Percentiles rank a stretch among this genome's conserved stretches.
Conservation (phyloP, 2,329 filamentous ascomycete species). For the Fusarium tupiense region DNA sequence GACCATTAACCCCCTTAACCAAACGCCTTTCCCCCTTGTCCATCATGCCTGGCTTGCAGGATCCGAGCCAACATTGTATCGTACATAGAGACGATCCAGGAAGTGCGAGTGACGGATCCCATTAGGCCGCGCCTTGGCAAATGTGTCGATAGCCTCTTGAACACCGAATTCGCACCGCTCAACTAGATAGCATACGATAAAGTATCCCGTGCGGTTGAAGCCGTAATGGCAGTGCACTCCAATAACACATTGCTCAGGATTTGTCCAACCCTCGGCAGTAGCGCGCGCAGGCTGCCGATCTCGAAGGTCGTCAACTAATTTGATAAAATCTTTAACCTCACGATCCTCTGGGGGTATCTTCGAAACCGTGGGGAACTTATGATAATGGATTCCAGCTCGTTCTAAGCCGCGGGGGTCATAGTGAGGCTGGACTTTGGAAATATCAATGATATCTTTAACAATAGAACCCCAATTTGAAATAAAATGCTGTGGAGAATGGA, state of each 20-base stretch:
- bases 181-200: constrained; percentile 90
- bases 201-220: constrained; percentile 93
- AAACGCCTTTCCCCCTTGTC: not conserved
- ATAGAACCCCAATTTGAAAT: constrained; percentile 71
- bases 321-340: constrained; percentile 65
- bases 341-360: constrained; percentile 79
- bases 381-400: constrained; percentile 73
- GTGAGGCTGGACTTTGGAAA: constrained; percentile 88
- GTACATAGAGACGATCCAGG: constrained; percentile 81
- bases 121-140: constrained; percentile 76
- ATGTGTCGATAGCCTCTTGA: constrained; percentile 81
- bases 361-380: constrained; percentile 91
- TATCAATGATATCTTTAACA: constrained; percentile 85
- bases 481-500: constrained; percentile 80
- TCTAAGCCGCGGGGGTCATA: constrained; percentile 82
- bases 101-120: constrained; percentile 94
- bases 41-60: not conserved
- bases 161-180: constrained; percentile 78
- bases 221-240: constrained; percentile 96
- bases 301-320: constrained; percentile 68
- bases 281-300: constrained; percentile 57
- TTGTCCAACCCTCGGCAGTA: constrained; percentile 52
- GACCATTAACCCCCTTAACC: not conserved
- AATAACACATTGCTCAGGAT: constrained; percentile 61
- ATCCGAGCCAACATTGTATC: constrained; percentile 63